phyloP scores from a whole-genome alignment of 192 early-diverging fungal genomes.

The Backusella macrospora region DNA sequence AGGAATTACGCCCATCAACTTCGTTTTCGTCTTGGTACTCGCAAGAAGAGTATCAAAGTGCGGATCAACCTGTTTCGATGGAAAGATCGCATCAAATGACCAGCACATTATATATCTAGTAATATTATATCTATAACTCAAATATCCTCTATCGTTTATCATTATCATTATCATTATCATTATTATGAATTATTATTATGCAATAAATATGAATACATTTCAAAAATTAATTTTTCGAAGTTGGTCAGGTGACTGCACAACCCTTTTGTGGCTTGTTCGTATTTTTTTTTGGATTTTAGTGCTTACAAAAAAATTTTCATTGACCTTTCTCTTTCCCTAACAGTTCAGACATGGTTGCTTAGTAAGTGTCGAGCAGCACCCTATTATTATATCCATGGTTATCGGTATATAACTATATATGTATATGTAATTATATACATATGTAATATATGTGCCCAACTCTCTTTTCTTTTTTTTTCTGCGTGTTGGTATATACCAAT shows the following conservation, averaged over 20 bases:
- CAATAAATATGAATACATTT: not conserved
- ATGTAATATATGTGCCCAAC: not conserved
- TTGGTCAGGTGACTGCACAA: not conserved
- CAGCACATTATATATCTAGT: not conserved
- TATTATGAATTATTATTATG: not conserved
- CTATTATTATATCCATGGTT: not conserved
- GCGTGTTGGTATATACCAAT: not conserved
- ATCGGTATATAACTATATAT: not conserved
- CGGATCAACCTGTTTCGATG: not conserved
- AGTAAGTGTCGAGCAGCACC: slow-evolving; percentile 15
- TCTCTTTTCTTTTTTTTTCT: slow-evolving; percentile 10
- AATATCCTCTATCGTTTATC: slow-evolving; percentile 12
- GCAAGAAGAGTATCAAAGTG: not conserved
- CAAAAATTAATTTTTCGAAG: not conserved
- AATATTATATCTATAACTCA: not conserved
- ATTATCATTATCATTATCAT: not conserved
- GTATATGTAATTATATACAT: not conserved
- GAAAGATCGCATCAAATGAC: not conserved
- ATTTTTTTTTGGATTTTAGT: slow-evolving; percentile 1
- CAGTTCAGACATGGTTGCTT: slow-evolving; percentile 31
- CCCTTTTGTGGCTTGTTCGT: not conserved
- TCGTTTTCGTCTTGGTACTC: slow-evolving; percentile 6
- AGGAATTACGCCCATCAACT: not conserved
- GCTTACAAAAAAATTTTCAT: slow-evolving; percentile 17
- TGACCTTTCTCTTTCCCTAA: slow-evolving; percentile 20